phyloP scores from a whole-genome alignment of 73 alveolate genomes.

The Tetrahymena thermophila region DNA sequence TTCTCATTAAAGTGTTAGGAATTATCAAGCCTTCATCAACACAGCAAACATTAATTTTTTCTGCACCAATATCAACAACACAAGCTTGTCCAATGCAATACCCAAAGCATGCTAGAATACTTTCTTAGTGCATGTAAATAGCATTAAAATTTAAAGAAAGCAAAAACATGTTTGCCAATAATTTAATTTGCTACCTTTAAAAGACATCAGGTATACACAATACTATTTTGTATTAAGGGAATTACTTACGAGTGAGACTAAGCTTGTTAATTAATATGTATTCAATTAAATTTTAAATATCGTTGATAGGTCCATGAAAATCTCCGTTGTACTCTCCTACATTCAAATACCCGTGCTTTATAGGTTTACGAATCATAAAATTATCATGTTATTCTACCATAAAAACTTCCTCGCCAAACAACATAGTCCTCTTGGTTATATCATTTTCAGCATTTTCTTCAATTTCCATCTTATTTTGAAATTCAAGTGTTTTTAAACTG shows the following conservation, averaged over 20 bases:
- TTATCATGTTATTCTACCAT: background rate
- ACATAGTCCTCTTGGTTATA: background rate
- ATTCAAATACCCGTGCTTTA: slow-evolving; percentile 36
- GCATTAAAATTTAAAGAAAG: slow-evolving; percentile 82
- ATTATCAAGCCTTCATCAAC: slow-evolving; percentile 95
- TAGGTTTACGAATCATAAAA: slow-evolving; percentile 26
- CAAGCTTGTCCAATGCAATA: slow-evolving; percentile 86
- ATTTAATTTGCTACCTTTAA: slow-evolving; percentile 66
- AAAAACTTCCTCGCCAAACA: slow-evolving; percentile 39
- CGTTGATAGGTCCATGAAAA: slow-evolving; percentile 23
- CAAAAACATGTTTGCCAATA: slow-evolving; percentile 70
- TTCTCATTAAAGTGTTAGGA: slow-evolving; percentile 80
- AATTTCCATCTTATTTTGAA: slow-evolving; percentile 11
- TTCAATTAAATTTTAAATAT: slow-evolving; percentile 19
- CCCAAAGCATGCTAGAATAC: slow-evolving; percentile 95
- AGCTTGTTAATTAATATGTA: slow-evolving; percentile 9
- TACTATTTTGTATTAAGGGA: slow-evolving; percentile 53
- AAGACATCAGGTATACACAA: slow-evolving; percentile 77
- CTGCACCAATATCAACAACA: slow-evolving; percentile 96
- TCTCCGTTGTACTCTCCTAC: slow-evolving; percentile 1
- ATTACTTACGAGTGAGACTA: slow-evolving; percentile 15
- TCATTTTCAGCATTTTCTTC: background rate
- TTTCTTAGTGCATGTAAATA: slow-evolving; percentile 88
- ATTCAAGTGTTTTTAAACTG: slow-evolving; percentile 10
- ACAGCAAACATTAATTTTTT: slow-evolving; percentile 80